phyloP scores from a whole-genome alignment of 2,329 filamentous ascomycete species.

The Penicillium sp. region DNA sequence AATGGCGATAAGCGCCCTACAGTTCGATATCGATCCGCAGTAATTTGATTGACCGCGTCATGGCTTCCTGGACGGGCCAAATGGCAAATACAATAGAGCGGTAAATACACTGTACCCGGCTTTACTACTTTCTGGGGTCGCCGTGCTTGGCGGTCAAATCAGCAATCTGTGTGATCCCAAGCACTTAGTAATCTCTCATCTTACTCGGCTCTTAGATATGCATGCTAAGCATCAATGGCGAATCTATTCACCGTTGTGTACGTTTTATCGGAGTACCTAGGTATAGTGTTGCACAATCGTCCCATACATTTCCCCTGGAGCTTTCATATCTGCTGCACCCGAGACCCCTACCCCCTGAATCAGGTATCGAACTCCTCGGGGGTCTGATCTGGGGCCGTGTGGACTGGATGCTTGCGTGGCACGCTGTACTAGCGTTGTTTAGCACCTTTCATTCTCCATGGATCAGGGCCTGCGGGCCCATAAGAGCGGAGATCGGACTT shows the following conservation, averaged over 20 bases:
- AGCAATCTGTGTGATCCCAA: neutral
- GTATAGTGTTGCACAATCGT: too few species aligned
- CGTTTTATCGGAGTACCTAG: too few species aligned
- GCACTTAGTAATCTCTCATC: neutral
- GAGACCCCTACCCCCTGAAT: neutral
- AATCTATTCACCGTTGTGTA: neutral
- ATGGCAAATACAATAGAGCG: neutral
- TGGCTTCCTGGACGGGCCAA: neutral
- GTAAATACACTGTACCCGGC: neutral
- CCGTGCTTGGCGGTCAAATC: too few species aligned
- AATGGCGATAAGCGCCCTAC: constrained; percentile 10
- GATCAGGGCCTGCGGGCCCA: neutral
- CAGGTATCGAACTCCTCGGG: constrained; percentile 1
- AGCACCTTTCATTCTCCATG: neutral
- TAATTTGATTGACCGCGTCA: constrained; percentile 24
- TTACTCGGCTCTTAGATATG: too few species aligned
- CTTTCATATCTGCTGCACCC: neutral
- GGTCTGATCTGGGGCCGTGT: neutral
- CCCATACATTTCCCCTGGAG: too few species aligned
- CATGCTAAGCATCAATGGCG: neutral
- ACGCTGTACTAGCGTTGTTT: constrained; percentile 1
- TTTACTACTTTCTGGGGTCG: neutral
- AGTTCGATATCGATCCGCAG: constrained; percentile 13
- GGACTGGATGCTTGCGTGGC: constrained; percentile 9
- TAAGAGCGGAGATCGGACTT: neutral